Evolutionary conservation across 2,329 filamentous ascomycete species (phyloP).

Genomic region (Nothophaeocryptopus gaeumannii): DNA sequence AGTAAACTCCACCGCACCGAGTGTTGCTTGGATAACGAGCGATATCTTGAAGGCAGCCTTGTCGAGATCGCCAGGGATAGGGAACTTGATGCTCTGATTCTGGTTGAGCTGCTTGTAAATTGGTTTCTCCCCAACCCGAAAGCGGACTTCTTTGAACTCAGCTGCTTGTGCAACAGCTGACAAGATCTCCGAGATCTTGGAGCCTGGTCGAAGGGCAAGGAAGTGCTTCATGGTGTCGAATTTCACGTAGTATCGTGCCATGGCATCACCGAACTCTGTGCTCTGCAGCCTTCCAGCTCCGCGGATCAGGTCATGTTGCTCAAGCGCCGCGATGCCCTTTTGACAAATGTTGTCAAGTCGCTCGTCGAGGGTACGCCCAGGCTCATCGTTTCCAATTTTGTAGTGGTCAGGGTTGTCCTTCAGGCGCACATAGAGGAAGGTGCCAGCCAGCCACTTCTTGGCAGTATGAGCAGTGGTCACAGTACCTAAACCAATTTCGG

Average conservation of each 20-base stretch:
- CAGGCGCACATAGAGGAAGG: slow-evolving; percentile 74
- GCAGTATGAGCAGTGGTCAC: slow-evolving; percentile 64
- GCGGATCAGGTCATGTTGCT: slow-evolving; percentile 58
- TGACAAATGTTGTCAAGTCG: slow-evolving; percentile 68
- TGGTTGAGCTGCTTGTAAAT: slow-evolving; percentile 72
- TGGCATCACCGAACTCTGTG: slow-evolving; percentile 72
- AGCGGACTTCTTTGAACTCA: slow-evolving; percentile 70
- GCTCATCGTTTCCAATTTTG: slow-evolving; percentile 56
- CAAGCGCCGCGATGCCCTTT: slow-evolving; percentile 64
- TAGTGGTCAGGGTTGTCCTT: slow-evolving; percentile 70
- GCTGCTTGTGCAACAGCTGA: slow-evolving; percentile 63
- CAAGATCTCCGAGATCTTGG: slow-evolving; percentile 65
- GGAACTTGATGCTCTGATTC: slow-evolving; percentile 64
- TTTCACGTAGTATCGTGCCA: slow-evolving; percentile 78
- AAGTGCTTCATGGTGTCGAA: slow-evolving; percentile 77
- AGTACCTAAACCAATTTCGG: slow-evolving; percentile 74
- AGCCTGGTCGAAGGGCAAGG: slow-evolving; percentile 58
- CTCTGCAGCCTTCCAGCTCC: slow-evolving; percentile 51
- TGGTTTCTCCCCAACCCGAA: slow-evolving; percentile 66
- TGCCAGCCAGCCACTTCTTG: slow-evolving; percentile 70
- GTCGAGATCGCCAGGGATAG: slow-evolving; percentile 65
- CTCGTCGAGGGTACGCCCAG: slow-evolving; percentile 56
- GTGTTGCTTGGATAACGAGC: slow-evolving; percentile 70
- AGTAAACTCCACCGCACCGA: slow-evolving; percentile 64
- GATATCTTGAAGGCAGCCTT: slow-evolving; percentile 71